Percentiles rank a stretch among this genome's conserved stretches.
phyloP scores from a whole-genome alignment of 176 grass and related monocot species.

The Musa troglodytarum region DNA sequence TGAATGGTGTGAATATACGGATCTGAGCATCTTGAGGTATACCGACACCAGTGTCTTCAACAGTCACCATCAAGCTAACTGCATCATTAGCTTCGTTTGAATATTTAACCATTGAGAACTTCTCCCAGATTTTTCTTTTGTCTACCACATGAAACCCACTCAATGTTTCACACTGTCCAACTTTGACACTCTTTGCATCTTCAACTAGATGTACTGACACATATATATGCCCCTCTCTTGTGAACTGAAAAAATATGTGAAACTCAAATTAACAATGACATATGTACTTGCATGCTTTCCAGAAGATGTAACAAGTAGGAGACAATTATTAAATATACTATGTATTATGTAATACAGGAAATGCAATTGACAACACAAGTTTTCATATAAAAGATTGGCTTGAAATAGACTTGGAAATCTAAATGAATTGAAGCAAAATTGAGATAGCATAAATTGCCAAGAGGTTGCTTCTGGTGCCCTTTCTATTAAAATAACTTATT shows the following conservation, averaged over 20 bases:
- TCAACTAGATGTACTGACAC: constrained; percentile 57
- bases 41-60: constrained; percentile 74
- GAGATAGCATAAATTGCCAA: not conserved
- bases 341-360: not conserved
- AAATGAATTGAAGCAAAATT: not conserved
- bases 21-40: constrained; percentile 52
- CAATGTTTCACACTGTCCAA: constrained; percentile 29
- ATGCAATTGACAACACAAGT: not conserved
- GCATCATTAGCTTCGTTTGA: constrained; percentile 22
- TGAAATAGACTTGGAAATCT: not conserved
- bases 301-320: not conserved
- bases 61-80: constrained; percentile 46
- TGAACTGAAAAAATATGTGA: constrained; percentile 37
- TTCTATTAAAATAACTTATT: not conserved
- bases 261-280: not conserved
- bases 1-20: constrained; percentile 25
- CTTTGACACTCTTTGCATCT: constrained; percentile 20
- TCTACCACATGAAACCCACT: constrained; percentile 54
- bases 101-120: constrained; percentile 35
- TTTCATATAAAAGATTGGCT: not conserved
- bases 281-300: not conserved
- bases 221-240: constrained; percentile 56
- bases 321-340: not conserved
- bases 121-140: constrained; percentile 32
- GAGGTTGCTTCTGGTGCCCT: not conserved